These are phyloP conservation scores for Fusarium sp. DNA, from an alignment of 2,329 filamentous ascomycete genomes.

Conservation along the genomic window DNA sequence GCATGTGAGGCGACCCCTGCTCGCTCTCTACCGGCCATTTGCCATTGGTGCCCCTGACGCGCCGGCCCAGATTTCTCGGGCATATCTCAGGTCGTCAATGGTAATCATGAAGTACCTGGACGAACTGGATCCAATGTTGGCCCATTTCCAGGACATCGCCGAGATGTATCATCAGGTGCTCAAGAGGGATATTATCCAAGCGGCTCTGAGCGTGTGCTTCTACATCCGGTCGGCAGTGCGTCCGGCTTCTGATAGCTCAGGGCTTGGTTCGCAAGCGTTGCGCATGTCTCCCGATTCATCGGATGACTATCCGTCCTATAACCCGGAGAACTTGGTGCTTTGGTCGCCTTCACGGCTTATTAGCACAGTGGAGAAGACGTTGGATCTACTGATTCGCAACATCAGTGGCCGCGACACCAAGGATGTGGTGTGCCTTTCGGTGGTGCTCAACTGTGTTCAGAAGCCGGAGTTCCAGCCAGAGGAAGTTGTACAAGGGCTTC, in stretches of 20 bases:
- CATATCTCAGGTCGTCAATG: conserved; percentile 66
- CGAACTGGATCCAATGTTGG: conserved; percentile 60
- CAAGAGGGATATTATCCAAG: conserved; percentile 65
- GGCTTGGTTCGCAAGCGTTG: conserved; percentile 45
- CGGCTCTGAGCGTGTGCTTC: conserved; percentile 65
- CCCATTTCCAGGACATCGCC: conserved; percentile 59
- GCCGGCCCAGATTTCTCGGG: conserved; percentile 61
- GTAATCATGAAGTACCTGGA: conserved; percentile 66
- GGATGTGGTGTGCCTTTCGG: conserved; percentile 60
- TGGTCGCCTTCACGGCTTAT: conserved; percentile 56
- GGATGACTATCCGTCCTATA: conserved; percentile 49
- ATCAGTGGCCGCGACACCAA: conserved; percentile 62
- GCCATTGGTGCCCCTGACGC: conserved; percentile 62
- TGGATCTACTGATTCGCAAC: conserved; percentile 57
- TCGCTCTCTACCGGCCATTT: conserved; percentile 66
- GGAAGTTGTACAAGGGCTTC: conserved; percentile 54
- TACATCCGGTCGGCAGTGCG: conserved; percentile 57
- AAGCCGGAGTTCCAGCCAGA: conserved; percentile 54
- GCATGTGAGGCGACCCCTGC: conserved; percentile 62
- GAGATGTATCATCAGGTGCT: conserved; percentile 65
- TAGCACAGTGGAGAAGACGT: conserved; percentile 57
- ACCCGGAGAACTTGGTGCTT: conserved; percentile 50
- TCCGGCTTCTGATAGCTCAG: conserved; percentile 43
- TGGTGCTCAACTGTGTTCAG: conserved; percentile 59
- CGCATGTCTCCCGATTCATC: conserved; percentile 49